Conservation (phyloP, 805 yeast genomes). For the Jamesozyma rosinii region DNA sequence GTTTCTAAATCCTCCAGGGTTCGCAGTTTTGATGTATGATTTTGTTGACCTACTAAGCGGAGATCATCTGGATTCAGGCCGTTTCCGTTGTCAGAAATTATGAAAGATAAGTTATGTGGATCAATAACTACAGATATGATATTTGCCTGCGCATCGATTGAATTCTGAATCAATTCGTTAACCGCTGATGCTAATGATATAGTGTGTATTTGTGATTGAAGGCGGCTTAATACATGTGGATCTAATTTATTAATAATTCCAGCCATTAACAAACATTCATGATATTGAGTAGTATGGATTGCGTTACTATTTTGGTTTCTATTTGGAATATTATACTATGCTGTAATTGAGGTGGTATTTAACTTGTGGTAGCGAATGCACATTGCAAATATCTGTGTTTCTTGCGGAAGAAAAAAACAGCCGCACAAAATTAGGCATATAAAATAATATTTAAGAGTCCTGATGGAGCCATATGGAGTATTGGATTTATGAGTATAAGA, state of each 20-base stretch:
- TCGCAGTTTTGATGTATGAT: conserved; percentile 48
- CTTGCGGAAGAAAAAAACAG: too few relatives aligned
- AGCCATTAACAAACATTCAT: conserved; percentile 4
- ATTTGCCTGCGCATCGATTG: conserved; percentile 45
- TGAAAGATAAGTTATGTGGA: conserved; percentile 27
- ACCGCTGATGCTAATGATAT: conserved; percentile 35
- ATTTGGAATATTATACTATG: too few relatives aligned
- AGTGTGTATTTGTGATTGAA: conserved; percentile 32
- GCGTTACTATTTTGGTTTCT: too few relatives aligned
- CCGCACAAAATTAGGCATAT: too few relatives aligned
- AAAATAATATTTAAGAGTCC: too few relatives aligned
- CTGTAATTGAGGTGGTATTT: too few relatives aligned
- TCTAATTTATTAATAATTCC: conserved; percentile 12
- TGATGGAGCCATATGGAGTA: too few relatives aligned
- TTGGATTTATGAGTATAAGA: too few relatives aligned
- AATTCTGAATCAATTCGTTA: conserved; percentile 44
- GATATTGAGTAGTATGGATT: too few relatives aligned
- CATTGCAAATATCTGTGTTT: too few relatives aligned
- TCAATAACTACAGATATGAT: conserved; percentile 33
- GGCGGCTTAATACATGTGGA: conserved; percentile 7
- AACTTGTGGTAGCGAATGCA: too few relatives aligned
- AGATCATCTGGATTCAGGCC: conserved; percentile 53
- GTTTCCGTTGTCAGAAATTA: conserved; percentile 58
- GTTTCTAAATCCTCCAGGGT: conserved; percentile 32
- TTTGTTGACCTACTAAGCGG: conserved; percentile 36